phyloP scores from a whole-genome alignment of 2,329 filamentous ascomycete species.

The Fusarium chuoi region DNA sequence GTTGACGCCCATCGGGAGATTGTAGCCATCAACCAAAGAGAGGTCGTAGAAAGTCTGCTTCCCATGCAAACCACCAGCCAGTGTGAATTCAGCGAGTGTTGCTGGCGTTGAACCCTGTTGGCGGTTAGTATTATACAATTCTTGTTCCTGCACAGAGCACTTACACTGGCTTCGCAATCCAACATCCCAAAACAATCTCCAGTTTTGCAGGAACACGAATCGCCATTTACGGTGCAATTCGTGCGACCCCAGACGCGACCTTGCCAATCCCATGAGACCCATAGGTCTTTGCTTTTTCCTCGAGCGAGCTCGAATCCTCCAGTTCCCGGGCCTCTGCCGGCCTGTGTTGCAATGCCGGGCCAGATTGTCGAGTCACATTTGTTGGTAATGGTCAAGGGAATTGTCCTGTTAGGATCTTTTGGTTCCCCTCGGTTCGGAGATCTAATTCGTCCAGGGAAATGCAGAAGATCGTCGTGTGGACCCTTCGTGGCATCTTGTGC shows the following conservation, averaged over 20 bases:
- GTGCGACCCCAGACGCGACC: conserved; percentile 86
- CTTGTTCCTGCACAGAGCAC: conserved; percentile 42
- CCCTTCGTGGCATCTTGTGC: conserved; percentile 26
- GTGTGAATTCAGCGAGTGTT: conserved; percentile 83
- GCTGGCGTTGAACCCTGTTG: conserved; percentile 76
- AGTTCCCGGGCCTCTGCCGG: conserved; percentile 72
- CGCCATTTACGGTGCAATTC: conserved; percentile 79
- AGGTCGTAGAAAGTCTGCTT: conserved; percentile 84
- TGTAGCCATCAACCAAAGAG: conserved; percentile 86
- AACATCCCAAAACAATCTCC: conserved; percentile 80
- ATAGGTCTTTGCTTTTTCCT: conserved; percentile 68
- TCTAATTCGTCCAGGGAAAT: conserved; percentile 40
- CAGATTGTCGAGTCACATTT: conserved; percentile 77
- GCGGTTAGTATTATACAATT: conserved; percentile 2
- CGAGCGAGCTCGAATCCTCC: conserved; percentile 75
- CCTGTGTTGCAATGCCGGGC: conserved; percentile 79
- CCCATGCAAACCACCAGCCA: conserved; percentile 70
- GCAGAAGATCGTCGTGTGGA: conserved; percentile 45
- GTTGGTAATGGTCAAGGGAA: conserved; percentile 77
- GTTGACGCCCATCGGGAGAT: conserved; percentile 74
- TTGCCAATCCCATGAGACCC: conserved; percentile 79
- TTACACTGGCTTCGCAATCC: conserved; percentile 75
- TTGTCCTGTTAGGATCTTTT: conserved; percentile 45
- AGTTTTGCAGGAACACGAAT: conserved; percentile 75
- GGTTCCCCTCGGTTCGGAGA: conserved; percentile 31